phyloP scores from a whole-genome alignment of 495 filamentous ascomycete species.

The Aspergillus hancockii region DNA sequence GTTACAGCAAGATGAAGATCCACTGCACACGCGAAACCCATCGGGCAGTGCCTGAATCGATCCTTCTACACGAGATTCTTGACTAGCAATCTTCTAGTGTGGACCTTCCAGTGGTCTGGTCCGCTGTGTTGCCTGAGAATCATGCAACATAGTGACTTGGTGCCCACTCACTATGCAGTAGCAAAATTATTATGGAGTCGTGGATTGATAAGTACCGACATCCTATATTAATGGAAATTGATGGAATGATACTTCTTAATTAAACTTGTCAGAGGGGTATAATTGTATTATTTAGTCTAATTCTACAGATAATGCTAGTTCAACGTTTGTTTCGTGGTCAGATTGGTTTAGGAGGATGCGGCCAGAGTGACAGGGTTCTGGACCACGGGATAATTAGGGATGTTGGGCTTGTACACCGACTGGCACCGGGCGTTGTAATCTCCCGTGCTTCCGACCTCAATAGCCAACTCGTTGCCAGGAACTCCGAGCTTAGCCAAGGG shows the following conservation, averaged over 20 bases:
- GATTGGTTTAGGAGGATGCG: neutral
- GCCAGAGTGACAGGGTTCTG: slow-evolving; percentile 21
- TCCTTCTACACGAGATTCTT: neutral
- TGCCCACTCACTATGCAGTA: neutral
- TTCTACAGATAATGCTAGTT: slow-evolving; percentile 1
- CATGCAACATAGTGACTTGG: neutral
- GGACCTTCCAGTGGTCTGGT: neutral
- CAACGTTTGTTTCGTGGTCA: too few species aligned
- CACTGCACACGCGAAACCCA: neutral
- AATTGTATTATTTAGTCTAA: neutral
- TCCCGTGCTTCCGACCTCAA: slow-evolving; percentile 22
- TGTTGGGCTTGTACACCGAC: slow-evolving; percentile 21
- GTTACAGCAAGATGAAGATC: neutral
- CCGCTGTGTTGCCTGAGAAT: neutral
- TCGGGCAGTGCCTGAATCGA: neutral
- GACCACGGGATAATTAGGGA: slow-evolving; percentile 26
- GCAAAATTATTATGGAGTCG: neutral
- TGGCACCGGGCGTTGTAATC: slow-evolving; percentile 28
- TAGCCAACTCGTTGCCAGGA: slow-evolving; percentile 22
- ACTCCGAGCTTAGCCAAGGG: slow-evolving; percentile 26
- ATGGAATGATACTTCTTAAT: neutral
- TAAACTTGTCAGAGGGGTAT: neutral
- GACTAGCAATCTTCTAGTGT: neutral
- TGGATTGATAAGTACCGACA: too few species aligned
- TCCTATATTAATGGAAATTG: neutral